Evolutionary conservation across 1,139 yeast genomes (phyloP).

Genomic region (Debaryomyces fabryi): DNA sequence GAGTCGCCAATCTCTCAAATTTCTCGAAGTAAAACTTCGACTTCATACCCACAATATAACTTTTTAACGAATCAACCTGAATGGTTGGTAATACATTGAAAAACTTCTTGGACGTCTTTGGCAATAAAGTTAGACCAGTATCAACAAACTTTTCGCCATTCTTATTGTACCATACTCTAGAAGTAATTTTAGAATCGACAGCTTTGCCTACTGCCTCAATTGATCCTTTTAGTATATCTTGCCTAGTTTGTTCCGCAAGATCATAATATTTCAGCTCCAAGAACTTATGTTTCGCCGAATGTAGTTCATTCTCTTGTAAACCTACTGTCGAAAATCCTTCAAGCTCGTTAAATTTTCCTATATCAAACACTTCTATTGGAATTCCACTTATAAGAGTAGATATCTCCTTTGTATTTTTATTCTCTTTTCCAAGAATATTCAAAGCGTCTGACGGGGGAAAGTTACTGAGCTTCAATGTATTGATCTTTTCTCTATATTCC

Average conservation of each 20-base stretch:
- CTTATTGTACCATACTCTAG: constrained; percentile 24
- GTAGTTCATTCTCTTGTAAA: constrained; percentile 8
- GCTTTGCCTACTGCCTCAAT: constrained; percentile 35
- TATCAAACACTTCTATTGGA: constrained; percentile 16
- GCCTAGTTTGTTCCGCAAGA: constrained; percentile 65
- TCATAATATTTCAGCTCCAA: constrained; percentile 51
- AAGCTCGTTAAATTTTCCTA: constrained; percentile 13
- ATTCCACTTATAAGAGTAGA: constrained; percentile 28
- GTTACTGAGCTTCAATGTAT: constrained; percentile 11
- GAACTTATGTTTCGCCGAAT: constrained; percentile 14
- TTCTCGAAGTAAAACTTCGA: constrained; percentile 24
- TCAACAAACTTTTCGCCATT: constrained; percentile 23
- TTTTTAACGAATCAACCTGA: constrained; percentile 18
- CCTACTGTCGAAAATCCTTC: constrained; percentile 11
- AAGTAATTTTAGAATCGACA: constrained; percentile 27
- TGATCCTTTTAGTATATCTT: constrained; percentile 51
- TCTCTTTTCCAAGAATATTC: constrained; percentile 9
- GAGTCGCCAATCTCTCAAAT: constrained; percentile 27
- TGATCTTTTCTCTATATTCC: constrained; percentile 36
- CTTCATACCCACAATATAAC: constrained; percentile 25
- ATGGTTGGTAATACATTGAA: constrained; percentile 36
- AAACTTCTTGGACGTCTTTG: constrained; percentile 40
- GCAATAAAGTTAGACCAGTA: constrained; percentile 33
- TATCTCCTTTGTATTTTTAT: constrained; percentile 25
- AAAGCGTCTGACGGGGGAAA: constrained; percentile 9